Conservation (phyloP, 805 yeast species). For the Candida yuanshanica region DNA sequence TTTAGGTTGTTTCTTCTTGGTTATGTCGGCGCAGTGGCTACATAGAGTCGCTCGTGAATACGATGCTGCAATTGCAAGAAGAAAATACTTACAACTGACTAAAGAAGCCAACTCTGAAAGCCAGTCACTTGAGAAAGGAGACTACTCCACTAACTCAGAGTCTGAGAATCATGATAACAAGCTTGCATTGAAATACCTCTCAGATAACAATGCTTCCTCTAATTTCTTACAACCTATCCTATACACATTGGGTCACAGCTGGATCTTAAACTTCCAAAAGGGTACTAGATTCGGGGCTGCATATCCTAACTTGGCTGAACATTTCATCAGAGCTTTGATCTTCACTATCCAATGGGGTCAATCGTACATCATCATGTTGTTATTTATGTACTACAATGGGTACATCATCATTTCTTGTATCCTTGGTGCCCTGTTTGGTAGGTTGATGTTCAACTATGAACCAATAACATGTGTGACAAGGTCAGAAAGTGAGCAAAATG, state of each 20-base stretch:
- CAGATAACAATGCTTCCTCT: slow-evolving; percentile 10
- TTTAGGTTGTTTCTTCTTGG: slow-evolving; percentile 58
- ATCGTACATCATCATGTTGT: slow-evolving; percentile 60
- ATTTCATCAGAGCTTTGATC: slow-evolving; percentile 41
- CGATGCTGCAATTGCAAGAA: slow-evolving; percentile 33
- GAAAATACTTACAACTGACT: slow-evolving; percentile 14
- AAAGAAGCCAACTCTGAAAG: not conserved
- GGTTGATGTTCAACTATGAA: slow-evolving; percentile 46
- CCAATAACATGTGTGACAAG: slow-evolving; percentile 25
- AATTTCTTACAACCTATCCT: slow-evolving; percentile 19
- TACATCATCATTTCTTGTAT: slow-evolving; percentile 59
- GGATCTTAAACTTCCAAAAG: slow-evolving; percentile 20
- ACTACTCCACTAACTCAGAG: not conserved
- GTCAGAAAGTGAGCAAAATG: slow-evolving; percentile 25
- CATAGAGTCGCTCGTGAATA: slow-evolving; percentile 50
- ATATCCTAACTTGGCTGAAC: slow-evolving; percentile 44
- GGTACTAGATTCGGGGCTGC: slow-evolving; percentile 14
- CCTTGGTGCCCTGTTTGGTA: slow-evolving; percentile 56
- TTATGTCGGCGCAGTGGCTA: slow-evolving; percentile 51
- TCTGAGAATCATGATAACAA: slow-evolving; percentile 8
- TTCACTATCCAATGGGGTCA: slow-evolving; percentile 59
- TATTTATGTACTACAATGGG: slow-evolving; percentile 74
- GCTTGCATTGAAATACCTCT: slow-evolving; percentile 11
- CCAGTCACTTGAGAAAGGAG: slow-evolving; percentile 3
- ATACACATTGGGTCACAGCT: slow-evolving; percentile 23